phyloP scores from a whole-genome alignment of 495 filamentous ascomycete species.

The Bombardia bombarda region DNA sequence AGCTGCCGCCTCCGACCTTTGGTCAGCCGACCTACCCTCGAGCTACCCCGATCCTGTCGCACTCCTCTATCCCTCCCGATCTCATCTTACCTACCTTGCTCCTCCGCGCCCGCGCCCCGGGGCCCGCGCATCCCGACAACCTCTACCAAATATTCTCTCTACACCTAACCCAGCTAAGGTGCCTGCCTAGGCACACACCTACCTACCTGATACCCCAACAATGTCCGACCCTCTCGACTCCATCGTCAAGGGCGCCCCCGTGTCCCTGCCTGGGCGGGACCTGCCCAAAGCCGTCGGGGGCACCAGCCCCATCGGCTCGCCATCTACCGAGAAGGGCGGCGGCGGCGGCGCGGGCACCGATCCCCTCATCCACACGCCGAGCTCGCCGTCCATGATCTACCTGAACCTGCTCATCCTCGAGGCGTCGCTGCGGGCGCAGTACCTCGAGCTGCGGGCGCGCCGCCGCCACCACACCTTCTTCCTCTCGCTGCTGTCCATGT shows the following conservation, averaged over 20 bases:
- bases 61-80: too few species aligned
- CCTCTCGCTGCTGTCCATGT: constrained; percentile 64
- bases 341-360: too few species aligned
- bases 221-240: constrained; percentile 66
- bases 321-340: constrained; percentile 37
- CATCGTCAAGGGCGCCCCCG: constrained; percentile 71
- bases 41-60: too few species aligned
- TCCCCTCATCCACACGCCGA: constrained; percentile 73
- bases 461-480: constrained; percentile 95
- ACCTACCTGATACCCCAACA: too few species aligned
- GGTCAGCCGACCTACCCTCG: too few species aligned
- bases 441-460: constrained; percentile 78
- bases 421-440: constrained; percentile 86
- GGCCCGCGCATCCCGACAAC: too few species aligned
- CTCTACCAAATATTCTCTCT: background rate
- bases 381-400: constrained; percentile 92
- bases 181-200: too few species aligned
- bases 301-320: constrained; percentile 30
- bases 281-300: constrained; percentile 23
- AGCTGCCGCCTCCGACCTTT: too few species aligned
- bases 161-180: too few species aligned
- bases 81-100: too few species aligned
- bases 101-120: too few species aligned
- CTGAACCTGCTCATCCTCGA: constrained; percentile 96
- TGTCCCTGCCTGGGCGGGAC: constrained; percentile 29